phyloP scores from a whole-genome alignment of 1,139 yeast species.

The Nakaseomyces nivariensis region DNA sequence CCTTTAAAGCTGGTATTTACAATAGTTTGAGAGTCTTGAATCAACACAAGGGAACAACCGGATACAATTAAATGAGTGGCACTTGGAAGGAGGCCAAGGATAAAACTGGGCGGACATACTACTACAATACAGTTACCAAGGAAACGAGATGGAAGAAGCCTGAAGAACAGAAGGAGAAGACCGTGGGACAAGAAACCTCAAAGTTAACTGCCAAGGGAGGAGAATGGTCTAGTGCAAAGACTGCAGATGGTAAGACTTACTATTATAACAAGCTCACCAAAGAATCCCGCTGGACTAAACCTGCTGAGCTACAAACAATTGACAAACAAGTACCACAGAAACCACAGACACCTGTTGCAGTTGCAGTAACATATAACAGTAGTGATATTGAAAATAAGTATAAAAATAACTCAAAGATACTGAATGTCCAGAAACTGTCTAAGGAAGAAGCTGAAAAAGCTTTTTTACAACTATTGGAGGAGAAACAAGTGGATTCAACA shows the following conservation, averaged over 20 bases:
- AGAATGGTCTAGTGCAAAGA: slow-evolving; percentile 56
- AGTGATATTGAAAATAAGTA: slow-evolving; percentile 5
- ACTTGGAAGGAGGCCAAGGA: slow-evolving; percentile 62
- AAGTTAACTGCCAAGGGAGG: slow-evolving; percentile 6
- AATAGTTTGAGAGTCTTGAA: no score
- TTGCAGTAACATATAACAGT: no score
- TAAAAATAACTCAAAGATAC: slow-evolving; percentile 13
- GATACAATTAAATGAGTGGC: slow-evolving; percentile 6
- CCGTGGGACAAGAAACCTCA: slow-evolving; percentile 19
- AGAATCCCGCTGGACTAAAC: slow-evolving; percentile 57
- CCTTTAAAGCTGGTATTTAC: no score
- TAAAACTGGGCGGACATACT: slow-evolving; percentile 60
- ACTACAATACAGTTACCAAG: slow-evolving; percentile 54
- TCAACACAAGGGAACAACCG: no score
- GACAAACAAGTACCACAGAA: neutral
- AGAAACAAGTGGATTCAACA: slow-evolving; percentile 51
- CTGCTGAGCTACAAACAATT: slow-evolving; percentile 5
- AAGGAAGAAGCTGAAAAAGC: slow-evolving; percentile 35
- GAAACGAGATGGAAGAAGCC: slow-evolving; percentile 84
- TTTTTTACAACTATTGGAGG: slow-evolving; percentile 45
- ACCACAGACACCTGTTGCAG: no score
- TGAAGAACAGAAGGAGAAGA: slow-evolving; percentile 27
- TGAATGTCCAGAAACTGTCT: slow-evolving; percentile 13
- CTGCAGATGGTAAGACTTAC: slow-evolving; percentile 59
- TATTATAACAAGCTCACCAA: slow-evolving; percentile 59